Evolutionary conservation across 176 grass and related monocot genomes (phyloP).

Genomic region (Aegilops tauschii): DNA sequence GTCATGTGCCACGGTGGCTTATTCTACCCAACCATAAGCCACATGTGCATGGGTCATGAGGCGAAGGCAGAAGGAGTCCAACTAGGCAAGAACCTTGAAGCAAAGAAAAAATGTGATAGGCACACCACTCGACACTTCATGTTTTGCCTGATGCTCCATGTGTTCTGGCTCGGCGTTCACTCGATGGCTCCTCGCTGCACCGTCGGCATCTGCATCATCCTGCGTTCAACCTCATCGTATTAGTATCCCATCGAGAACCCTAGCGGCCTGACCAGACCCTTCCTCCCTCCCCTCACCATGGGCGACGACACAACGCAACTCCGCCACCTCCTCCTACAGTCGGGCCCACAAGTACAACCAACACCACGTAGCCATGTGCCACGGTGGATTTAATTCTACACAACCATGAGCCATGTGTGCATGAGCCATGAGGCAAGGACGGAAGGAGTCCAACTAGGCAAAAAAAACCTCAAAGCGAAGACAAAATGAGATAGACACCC

Average conservation of each 20-base stretch:
- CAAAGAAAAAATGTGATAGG: neutral
- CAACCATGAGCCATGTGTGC: too few relatives aligned
- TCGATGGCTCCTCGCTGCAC: neutral
- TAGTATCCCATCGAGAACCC: constrained; percentile 11
- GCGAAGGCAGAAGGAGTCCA: too few relatives aligned
- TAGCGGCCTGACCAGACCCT: neutral
- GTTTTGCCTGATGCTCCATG: constrained; percentile 14
- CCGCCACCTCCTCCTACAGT: too few relatives aligned
- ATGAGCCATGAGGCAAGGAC: too few relatives aligned
- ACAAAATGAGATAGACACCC: neutral
- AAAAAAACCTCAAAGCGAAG: neutral
- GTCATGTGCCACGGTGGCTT: too few relatives aligned
- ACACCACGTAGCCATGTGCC: too few relatives aligned
- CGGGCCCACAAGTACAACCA: too few relatives aligned
- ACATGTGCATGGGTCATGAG: constrained; percentile 20
- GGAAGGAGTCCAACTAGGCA: neutral
- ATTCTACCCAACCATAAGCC: too few relatives aligned
- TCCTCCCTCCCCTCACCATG: constrained; percentile 4
- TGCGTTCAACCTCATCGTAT: neutral
- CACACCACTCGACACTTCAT: neutral
- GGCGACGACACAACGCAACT: neutral
- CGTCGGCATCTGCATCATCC: neutral
- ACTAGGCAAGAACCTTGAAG: too few relatives aligned
- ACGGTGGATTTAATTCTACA: too few relatives aligned
- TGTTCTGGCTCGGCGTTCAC: neutral